Base-by-base conservation (phyloP, 164 flowering plant species). In the Liquidambar formosana region DNA sequence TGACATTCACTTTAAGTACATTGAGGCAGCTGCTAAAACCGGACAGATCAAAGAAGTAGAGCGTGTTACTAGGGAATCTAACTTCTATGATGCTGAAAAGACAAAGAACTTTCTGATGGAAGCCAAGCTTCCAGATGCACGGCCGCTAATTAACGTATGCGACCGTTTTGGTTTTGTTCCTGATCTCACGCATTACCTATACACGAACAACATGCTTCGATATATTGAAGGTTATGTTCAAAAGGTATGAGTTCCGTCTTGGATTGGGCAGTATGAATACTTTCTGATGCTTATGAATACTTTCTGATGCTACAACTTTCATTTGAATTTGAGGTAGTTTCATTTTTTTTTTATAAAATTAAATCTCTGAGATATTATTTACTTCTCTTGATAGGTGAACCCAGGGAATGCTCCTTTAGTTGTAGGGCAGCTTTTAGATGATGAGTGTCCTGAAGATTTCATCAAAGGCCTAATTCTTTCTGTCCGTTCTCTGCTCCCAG, bases 31-130 rank as follows among this genome's bases (percentile, higher is more conserved):
- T 75, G 97, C 98, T n/a, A 96, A 89, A 87, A 93, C 98, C 38
- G 99, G 99, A n/a, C 99, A 96, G 77, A 88, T 96, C 19, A 96
- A 96, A 73, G 99, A 96, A 78, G 99, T 96, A 27, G 99, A 96
- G 67, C 96, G 98, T 46, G 99, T 94, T 26, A 96, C 99, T 3
- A 84, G 99, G 74, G 99, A 96, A 73, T 96, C 99, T 56, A 93
- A 93, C 72, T 96, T 96, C 77, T 96, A 96, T 67, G 97, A 96
- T 43, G 69, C 99, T 57, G 98, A 96, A 74, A 96, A 96, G 81
- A 96, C 99, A 0, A 96, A 96, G 80, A 96, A 94, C 79, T 96
- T 96, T 60, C 66, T 96, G 41, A 96, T 96, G 99, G 99, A 96
- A 70, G 96, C 98, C 65, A 93, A 96, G 74, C 97, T 96, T 84